Base-by-base conservation (phyloP, 75 land plant genomes). In the Ceratopteris richardii region DNA sequence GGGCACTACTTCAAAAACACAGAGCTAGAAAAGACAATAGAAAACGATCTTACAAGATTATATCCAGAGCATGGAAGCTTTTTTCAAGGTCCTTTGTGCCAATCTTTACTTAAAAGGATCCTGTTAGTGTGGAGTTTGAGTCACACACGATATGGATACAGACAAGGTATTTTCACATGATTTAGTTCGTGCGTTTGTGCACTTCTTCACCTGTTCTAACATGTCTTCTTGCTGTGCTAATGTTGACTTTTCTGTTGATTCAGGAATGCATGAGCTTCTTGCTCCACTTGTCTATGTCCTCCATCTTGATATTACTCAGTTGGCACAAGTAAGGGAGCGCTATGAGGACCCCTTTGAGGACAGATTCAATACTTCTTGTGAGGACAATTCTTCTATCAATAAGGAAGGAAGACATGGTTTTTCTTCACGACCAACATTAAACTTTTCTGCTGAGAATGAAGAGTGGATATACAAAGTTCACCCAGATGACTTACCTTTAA, bases 211-310 rank as follows among this genome's bases (percentile, higher is more conserved):
- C 7, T 51, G 10, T 10, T 23, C 7, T 51, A 10, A 14, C 42
- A 40, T 40, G 9, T 40, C 42, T 40, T 40, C 14, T 10, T 40
- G 42, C n/a, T n/a, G n/a, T n/a, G n/a, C 50, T 46, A 5, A 46
- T 46, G 41, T 53, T 25, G 18, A 9, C 16, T 65, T 21, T 17
- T 23, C 41, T 39, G 65, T 64, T 0, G 9, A 67, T 68, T 18
- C 63, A 91, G 97, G 97, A 46, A 91, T 91, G 97, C 97, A 91
- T 64, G 97, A 91, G 68, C 78, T 91, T 31, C 77, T 91, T 60
- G 97, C 88, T 54, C 97, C 97, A 39, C 70, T 91, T 26, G 37
- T 87, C 37, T 91, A 82, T 58, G 88, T 87, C 20, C 82, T 91
- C 55, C 88, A 87, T 67, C 67, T 84, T 59, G 97, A 91, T 62